phyloP scores from a whole-genome alignment of 129 eudicot genomes.

The Logfia minima region DNA sequence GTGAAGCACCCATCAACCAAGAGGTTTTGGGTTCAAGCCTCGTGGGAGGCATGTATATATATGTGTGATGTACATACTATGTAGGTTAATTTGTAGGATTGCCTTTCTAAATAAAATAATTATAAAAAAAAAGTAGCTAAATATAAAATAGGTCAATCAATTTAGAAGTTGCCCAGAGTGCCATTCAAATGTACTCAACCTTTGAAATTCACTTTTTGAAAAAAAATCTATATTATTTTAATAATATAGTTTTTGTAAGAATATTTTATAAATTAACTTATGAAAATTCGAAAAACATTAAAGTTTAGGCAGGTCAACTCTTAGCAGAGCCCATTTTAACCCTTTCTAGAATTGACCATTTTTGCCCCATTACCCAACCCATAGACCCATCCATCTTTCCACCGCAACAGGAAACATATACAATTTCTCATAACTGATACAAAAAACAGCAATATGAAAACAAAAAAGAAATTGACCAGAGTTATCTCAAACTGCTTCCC shows the following conservation, averaged over 20 bases:
- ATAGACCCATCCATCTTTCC: not conserved
- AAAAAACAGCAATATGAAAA: constrained; percentile 1
- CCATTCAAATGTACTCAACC: not conserved
- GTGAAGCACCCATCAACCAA: no score
- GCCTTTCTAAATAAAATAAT: no score
- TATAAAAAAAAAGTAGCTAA: not conserved
- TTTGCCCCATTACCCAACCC: not conserved
- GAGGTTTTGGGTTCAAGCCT: no score
- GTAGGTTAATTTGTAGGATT: no score
- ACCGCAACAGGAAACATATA: not conserved
- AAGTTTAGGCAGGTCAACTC: not conserved
- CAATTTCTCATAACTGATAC: not conserved
- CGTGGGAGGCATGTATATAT: no score
- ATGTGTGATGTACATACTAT: no score
- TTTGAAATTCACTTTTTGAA: not conserved
- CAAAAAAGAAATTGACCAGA: constrained; percentile 47
- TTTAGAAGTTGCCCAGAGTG: not conserved
- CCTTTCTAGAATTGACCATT: not conserved
- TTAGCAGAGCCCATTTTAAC: not conserved
- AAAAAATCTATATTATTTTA: not conserved
- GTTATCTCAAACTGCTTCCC: constrained; percentile 65
- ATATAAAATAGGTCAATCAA: not conserved
- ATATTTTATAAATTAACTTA: not conserved
- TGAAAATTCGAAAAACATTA: not conserved
- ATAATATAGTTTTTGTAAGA: not conserved